Evolutionary conservation across 2,329 filamentous ascomycete genomes (phyloP).

Genomic region (Aureobasidium sp.): DNA sequence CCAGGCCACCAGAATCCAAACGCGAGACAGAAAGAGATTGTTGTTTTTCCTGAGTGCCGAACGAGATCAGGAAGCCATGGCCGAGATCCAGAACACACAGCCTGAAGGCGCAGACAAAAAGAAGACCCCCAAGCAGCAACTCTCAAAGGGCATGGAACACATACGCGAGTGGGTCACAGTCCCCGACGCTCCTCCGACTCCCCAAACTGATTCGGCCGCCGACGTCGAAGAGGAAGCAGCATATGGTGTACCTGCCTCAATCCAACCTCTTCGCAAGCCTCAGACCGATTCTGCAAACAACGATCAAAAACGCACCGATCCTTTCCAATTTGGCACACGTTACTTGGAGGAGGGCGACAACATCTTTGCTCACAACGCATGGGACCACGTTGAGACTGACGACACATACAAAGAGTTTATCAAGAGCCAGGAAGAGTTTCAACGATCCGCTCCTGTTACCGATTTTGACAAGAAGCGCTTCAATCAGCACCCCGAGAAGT

Average conservation of each 20-base stretch:
- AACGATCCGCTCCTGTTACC: conserved; percentile 78
- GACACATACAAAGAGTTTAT: conserved; percentile 80
- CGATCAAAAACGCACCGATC: conserved; percentile 81
- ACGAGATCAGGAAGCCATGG: background rate
- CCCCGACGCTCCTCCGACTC: conserved; percentile 26
- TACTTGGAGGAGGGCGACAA: conserved; percentile 77
- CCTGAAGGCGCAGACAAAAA: background rate
- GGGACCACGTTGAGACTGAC: conserved; percentile 96
- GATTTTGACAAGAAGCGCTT: conserved; percentile 91
- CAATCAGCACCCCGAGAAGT: conserved; percentile 84
- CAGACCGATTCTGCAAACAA: conserved; percentile 60
- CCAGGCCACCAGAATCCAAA: background rate
- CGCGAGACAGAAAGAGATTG: background rate
- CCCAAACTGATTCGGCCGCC: conserved; percentile 11
- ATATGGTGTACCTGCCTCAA: conserved; percentile 44
- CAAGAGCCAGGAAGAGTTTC: conserved; percentile 74
- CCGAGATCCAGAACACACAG: background rate
- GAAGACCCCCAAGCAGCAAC: conserved; percentile 35
- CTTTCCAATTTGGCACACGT: conserved; percentile 92
- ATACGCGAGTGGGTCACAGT: conserved; percentile 44
- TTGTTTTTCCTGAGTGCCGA: background rate
- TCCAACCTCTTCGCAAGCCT: conserved; percentile 39
- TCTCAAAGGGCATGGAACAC: conserved; percentile 48
- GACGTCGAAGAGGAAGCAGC: conserved; percentile 30
- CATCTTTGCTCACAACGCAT: conserved; percentile 96